These are phyloP conservation scores for Ogataea pilisensis DNA, from an alignment of 805 yeast genomes.

Conservation along the genomic window DNA sequence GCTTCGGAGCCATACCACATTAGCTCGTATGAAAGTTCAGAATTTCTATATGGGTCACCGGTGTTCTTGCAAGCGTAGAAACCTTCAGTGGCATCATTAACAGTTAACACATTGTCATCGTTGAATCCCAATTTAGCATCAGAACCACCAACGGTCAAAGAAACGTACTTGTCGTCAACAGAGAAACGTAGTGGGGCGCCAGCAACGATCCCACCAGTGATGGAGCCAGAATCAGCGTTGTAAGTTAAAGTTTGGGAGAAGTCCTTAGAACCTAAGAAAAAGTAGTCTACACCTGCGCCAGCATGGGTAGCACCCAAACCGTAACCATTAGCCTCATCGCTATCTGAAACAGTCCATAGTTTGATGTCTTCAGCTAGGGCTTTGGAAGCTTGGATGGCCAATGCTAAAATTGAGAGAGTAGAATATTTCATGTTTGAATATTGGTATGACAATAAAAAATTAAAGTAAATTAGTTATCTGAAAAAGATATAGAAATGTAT, in stretches of 20 bases:
- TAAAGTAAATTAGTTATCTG: background rate
- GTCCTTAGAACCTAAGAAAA: conserved; percentile 27
- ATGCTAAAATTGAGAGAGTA: conserved; percentile 11
- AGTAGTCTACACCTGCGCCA: conserved; percentile 43
- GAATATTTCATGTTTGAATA: conserved; percentile 13
- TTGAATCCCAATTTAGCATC: conserved; percentile 9
- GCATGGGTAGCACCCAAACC: conserved; percentile 34
- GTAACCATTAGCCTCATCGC: conserved; percentile 26
- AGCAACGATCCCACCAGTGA: background rate
- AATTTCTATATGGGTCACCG: conserved; percentile 41
- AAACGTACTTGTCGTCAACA: conserved; percentile 4
- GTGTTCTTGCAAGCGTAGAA: conserved; percentile 43
- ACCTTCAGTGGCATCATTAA: conserved; percentile 29
- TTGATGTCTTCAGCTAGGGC: conserved; percentile 18
- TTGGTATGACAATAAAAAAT: background rate
- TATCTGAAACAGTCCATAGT: conserved; percentile 26
- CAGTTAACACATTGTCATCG: conserved; percentile 23
- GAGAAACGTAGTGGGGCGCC: background rate
- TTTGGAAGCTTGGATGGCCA: conserved; percentile 7
- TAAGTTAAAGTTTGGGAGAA: conserved; percentile 20
- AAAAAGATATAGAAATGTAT: background rate
- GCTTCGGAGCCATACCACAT: conserved; percentile 16
- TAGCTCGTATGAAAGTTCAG: conserved; percentile 27
- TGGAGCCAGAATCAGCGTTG: conserved; percentile 5
- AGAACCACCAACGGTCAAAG: conserved; percentile 5